phyloP scores from a whole-genome alignment of 164 flowering plant genomes.

The Chimonanthus salicifolius region DNA sequence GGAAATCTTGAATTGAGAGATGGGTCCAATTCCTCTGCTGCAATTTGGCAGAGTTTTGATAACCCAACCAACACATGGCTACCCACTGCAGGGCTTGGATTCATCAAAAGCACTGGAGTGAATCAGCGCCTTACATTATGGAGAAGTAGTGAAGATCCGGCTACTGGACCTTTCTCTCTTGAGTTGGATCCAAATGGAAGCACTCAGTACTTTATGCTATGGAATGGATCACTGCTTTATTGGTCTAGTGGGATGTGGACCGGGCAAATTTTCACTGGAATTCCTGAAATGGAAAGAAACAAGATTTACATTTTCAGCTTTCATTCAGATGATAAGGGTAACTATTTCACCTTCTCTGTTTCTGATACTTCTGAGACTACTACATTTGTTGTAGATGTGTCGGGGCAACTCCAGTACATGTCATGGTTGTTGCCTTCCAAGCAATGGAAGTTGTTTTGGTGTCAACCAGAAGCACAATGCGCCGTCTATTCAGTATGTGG shows the following conservation, averaged over 20 bases:
- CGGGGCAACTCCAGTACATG: slow-evolving; percentile 20
- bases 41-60: slow-evolving; percentile 16
- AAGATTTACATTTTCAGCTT: slow-evolving; percentile 16
- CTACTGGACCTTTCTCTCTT: slow-evolving; percentile 14
- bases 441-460: slow-evolving; percentile 23
- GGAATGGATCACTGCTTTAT: slow-evolving; percentile 11
- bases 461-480: slow-evolving; percentile 16
- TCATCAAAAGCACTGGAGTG: slow-evolving; percentile 6
- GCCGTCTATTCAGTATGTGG: slow-evolving; percentile 22
- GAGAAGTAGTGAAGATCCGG: slow-evolving; percentile 17
- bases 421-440: slow-evolving; percentile 5
- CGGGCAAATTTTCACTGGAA: slow-evolving; percentile 3
- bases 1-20: slow-evolving; percentile 30
- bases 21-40: slow-evolving; percentile 6
- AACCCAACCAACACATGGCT: slow-evolving; percentile 17
- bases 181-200: slow-evolving; percentile 7
- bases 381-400: slow-evolving; percentile 16
- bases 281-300: slow-evolving; percentile 20
- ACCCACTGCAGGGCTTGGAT: slow-evolving; percentile 11
- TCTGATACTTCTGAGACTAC: neutral
- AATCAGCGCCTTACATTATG: slow-evolving; percentile 12
- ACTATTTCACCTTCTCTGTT: slow-evolving; percentile 15
- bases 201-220: slow-evolving; percentile 2
- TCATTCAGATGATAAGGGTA: neutral
- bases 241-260: slow-evolving; percentile 21